Evolutionary conservation across 169 alveolate genomes (phyloP).

Genomic region (Cryptosporidium muris): DNA sequence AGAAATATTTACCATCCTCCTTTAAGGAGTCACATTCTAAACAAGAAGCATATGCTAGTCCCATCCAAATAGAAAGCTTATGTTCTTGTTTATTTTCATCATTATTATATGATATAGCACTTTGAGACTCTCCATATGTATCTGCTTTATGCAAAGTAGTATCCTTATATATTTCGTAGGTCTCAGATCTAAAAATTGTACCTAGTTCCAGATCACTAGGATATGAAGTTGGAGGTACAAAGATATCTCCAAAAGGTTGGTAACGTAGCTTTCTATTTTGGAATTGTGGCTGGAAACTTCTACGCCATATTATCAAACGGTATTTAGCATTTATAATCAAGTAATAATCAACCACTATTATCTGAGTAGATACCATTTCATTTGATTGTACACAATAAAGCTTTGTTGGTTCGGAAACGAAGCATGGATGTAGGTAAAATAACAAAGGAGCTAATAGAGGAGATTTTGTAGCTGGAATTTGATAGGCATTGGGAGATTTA

Average conservation of each 20-base stretch:
- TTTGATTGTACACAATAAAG: slow-evolving; percentile 53
- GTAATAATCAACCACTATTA: slow-evolving; percentile 36
- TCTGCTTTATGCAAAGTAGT: neutral
- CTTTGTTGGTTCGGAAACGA: slow-evolving; percentile 63
- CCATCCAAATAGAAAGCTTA: slow-evolving; percentile 59
- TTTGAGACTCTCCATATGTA: neutral
- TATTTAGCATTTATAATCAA: slow-evolving; percentile 56
- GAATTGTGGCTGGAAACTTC: slow-evolving; percentile 45
- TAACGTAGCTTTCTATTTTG: slow-evolving; percentile 60
- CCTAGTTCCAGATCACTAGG: neutral
- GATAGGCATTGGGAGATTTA: slow-evolving; percentile 38
- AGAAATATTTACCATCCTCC: slow-evolving; percentile 7
- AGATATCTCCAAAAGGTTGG: slow-evolving; percentile 68
- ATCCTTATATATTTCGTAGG: neutral
- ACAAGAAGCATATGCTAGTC: slow-evolving; percentile 41
- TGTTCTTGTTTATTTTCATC: neutral
- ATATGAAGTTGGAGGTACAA: slow-evolving; percentile 32
- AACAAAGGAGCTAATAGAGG: slow-evolving; percentile 58
- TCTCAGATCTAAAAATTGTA: neutral
- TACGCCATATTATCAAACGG: slow-evolving; percentile 50
- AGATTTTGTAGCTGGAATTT: slow-evolving; percentile 29
- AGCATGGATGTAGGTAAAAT: slow-evolving; percentile 63
- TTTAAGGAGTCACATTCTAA: neutral
- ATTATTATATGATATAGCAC: slow-evolving; percentile 3
- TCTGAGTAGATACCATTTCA: slow-evolving; percentile 67